Conservation (phyloP, 2,329 filamentous ascomycete species). For the Rugonectria rugulosa region DNA sequence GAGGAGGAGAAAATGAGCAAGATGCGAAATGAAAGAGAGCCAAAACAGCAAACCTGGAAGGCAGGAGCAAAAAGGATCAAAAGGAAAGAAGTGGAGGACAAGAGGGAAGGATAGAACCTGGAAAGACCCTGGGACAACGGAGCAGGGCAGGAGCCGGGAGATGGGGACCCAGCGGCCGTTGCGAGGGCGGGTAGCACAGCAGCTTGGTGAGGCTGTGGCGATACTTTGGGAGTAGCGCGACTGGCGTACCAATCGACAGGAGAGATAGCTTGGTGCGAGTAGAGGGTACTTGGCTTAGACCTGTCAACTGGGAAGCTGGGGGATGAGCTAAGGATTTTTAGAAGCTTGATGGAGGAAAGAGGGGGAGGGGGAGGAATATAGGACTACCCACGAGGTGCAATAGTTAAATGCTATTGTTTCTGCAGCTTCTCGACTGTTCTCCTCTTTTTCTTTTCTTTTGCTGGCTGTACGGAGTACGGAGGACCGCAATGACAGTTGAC, state of each 20-base stretch:
- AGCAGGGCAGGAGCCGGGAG: constrained; percentile 21
- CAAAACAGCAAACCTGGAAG: background rate
- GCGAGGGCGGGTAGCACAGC: constrained; percentile 31
- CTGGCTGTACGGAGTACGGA: too few species aligned
- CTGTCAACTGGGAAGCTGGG: background rate
- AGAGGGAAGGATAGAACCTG: constrained; percentile 3
- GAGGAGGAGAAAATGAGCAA: constrained; percentile 12
- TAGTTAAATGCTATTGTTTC: too few species aligned
- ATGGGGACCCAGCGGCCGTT: constrained; percentile 33
- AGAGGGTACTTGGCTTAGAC: constrained; percentile 10
- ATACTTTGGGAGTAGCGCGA: constrained; percentile 13
- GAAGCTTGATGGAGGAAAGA: background rate
- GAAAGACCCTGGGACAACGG: constrained; percentile 8
- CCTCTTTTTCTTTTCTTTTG: too few species aligned
- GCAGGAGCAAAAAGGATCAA: background rate
- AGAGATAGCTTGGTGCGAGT: constrained; percentile 2
- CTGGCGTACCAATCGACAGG: constrained; percentile 5
- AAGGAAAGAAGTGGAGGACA: constrained; percentile 14
- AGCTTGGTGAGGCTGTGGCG: constrained; percentile 13
- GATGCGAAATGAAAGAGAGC: constrained; percentile 19
- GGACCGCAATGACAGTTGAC: too few species aligned
- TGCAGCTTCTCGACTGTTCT: too few species aligned
- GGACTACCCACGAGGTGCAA: background rate
- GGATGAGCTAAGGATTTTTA: background rate
- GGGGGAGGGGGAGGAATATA: background rate